phyloP scores from a whole-genome alignment of 148 eudicot species.

The Rhododendron griersonianum region DNA sequence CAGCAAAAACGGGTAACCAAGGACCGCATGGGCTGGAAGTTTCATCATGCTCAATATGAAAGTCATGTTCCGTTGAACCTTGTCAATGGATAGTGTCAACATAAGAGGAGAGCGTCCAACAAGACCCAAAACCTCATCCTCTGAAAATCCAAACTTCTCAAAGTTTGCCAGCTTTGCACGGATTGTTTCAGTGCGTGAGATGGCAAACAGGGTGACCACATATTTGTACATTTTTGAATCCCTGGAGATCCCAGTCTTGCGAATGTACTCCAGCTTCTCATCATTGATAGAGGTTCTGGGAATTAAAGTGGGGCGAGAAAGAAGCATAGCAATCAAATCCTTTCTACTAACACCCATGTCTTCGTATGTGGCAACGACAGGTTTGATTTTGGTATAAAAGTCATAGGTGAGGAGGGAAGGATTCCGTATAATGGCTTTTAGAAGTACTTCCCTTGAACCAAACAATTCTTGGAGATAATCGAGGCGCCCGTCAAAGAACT shows the following conservation, averaged over 20 bases:
- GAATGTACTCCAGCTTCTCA: slow-evolving; percentile 62
- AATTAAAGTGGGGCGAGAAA: slow-evolving; percentile 57
- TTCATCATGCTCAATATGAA: slow-evolving; percentile 57
- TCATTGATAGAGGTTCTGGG: slow-evolving; percentile 40
- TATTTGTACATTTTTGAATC: slow-evolving; percentile 72
- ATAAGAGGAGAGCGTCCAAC: slow-evolving; percentile 57
- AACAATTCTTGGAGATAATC: slow-evolving; percentile 38
- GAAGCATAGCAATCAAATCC: slow-evolving; percentile 49
- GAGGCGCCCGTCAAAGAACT: slow-evolving; percentile 39
- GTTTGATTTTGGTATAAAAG: slow-evolving; percentile 36
- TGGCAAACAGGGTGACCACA: slow-evolving; percentile 53
- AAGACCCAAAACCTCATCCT: slow-evolving; percentile 54
- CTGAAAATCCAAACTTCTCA: slow-evolving; percentile 62
- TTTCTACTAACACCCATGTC: slow-evolving; percentile 40
- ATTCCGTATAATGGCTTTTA: slow-evolving; percentile 56
- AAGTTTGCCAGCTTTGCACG: slow-evolving; percentile 58
- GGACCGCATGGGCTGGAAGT: slow-evolving; percentile 36
- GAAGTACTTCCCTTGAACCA: slow-evolving; percentile 46
- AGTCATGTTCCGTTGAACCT: slow-evolving; percentile 76
- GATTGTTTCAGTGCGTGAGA: slow-evolving; percentile 67
- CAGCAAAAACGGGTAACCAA: slow-evolving; percentile 49
- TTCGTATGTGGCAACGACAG: slow-evolving; percentile 44
- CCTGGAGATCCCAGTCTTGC: slow-evolving; percentile 44
- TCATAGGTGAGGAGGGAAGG: slow-evolving; percentile 74
- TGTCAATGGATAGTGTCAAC: slow-evolving; percentile 59